Conservation (phyloP, 805 yeast species). For the Ogataea kodamae region DNA sequence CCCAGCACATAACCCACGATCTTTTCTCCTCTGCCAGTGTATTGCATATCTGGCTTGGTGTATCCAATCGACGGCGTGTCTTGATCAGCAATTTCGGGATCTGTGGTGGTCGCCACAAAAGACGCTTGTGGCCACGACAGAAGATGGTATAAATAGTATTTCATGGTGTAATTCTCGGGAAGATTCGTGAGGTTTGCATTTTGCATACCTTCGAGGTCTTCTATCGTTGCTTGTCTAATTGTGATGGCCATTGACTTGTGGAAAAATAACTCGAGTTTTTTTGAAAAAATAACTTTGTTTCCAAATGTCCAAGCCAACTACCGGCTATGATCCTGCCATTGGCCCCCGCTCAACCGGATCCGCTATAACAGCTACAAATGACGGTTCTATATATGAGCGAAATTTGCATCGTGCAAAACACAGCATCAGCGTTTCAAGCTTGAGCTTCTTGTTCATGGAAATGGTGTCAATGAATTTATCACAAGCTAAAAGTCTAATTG, state of each 20-base stretch:
- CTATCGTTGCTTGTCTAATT: slow-evolving; percentile 81
- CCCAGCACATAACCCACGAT: slow-evolving; percentile 95
- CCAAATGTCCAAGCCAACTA: slow-evolving; percentile 19
- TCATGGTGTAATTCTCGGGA: slow-evolving; percentile 91
- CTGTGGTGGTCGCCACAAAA: slow-evolving; percentile 86
- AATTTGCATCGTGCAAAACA: slow-evolving; percentile 61
- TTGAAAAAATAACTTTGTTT: background rate
- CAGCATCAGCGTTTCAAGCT: slow-evolving; percentile 63
- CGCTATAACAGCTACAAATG: slow-evolving; percentile 5
- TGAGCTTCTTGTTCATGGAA: slow-evolving; percentile 69
- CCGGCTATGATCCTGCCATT: slow-evolving; percentile 30
- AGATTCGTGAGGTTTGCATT: slow-evolving; percentile 87
- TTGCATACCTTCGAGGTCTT: slow-evolving; percentile 92
- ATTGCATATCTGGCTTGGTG: slow-evolving; percentile 39
- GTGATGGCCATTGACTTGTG: slow-evolving; percentile 64
- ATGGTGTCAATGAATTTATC: slow-evolving; percentile 62
- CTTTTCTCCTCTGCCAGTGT: slow-evolving; percentile 65
- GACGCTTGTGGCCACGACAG: slow-evolving; percentile 98
- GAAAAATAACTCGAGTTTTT: slow-evolving; percentile 2
- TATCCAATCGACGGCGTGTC: slow-evolving; percentile 16
- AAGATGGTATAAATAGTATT: slow-evolving; percentile 90
- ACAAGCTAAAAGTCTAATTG: slow-evolving; percentile 63
- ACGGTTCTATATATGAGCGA: slow-evolving; percentile 57
- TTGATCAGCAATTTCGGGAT: slow-evolving; percentile 36
- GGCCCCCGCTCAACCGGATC: slow-evolving; percentile 31